These are phyloP conservation scores for Talaromyces sp. DNA, from an alignment of 2,329 filamentous ascomycete genomes.

Conservation along the genomic window DNA sequence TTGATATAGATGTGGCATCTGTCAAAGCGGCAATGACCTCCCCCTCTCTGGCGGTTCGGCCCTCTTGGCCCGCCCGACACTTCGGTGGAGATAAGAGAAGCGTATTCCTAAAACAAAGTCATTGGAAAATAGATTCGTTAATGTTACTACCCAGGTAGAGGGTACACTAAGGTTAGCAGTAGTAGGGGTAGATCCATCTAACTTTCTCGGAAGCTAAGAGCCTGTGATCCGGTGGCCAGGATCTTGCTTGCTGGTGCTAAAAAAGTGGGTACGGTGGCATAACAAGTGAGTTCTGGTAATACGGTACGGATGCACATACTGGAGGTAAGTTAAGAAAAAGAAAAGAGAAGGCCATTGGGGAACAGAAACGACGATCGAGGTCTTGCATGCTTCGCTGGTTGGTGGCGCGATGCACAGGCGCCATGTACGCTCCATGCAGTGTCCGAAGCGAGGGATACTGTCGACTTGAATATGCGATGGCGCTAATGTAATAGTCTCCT, in stretches of 20 bases:
- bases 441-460: conserved; percentile 9
- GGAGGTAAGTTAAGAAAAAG: background rate
- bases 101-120: background rate
- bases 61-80: background rate
- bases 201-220: background rate
- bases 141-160: background rate
- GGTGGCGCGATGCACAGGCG: background rate
- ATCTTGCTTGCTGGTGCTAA: background rate
- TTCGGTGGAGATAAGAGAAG: background rate
- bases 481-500: background rate
- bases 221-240: conserved; percentile 2
- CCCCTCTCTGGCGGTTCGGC: background rate
- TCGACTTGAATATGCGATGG: background rate
- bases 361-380: background rate
- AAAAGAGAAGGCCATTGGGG: background rate
- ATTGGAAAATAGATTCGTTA: background rate
- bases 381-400: background rate
- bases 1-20: conserved; percentile 7
- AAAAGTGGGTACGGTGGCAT: background rate
- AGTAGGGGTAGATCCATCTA: background rate
- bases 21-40: background rate
- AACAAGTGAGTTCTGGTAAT: conserved; percentile 1
- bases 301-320: background rate
- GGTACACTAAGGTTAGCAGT: conserved; percentile 7
- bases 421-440: background rate